Conservation (phyloP, 1,284 basidiomycete genomes). For the Cystobasidiaceae sp. region DNA sequence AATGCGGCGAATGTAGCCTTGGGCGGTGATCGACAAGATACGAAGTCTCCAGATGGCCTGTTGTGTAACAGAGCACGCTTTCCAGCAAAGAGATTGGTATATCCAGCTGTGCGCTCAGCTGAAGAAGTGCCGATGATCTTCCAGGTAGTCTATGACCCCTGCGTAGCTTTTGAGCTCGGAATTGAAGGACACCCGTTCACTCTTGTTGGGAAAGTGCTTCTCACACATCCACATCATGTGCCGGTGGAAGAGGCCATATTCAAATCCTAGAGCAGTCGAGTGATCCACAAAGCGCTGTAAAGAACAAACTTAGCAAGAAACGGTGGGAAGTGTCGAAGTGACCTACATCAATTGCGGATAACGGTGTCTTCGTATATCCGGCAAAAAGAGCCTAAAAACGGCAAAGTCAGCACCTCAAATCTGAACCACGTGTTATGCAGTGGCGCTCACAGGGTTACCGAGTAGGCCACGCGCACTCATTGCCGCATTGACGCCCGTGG, state of each 20-base stretch:
- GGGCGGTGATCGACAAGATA: too few species aligned
- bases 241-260: constrained; percentile 53
- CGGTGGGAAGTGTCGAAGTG: background rate
- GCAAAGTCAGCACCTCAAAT: constrained; percentile 1
- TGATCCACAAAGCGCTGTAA: constrained; percentile 51
- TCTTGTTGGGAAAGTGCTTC: constrained; percentile 45
- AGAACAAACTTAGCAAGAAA: background rate
- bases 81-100: too few species aligned
- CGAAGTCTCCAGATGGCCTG: too few species aligned
- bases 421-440: too few species aligned
- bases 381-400: constrained; percentile 54
- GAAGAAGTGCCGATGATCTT: constrained; percentile 30
- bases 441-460: constrained; percentile 55
- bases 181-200: constrained; percentile 55
- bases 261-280: constrained; percentile 52
- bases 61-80: too few species aligned
- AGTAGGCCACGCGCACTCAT: constrained; percentile 59
- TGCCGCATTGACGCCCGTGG: constrained; percentile 53
- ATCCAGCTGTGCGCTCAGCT: too few species aligned
- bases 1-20: too few species aligned
- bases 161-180: constrained; percentile 49
- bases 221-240: constrained; percentile 58
- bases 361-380: constrained; percentile 53
- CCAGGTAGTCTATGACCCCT: constrained; percentile 53
- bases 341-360: constrained; percentile 50